Evolutionary conservation across 257 asterid genomes (phyloP).

Genomic region (Fraxinus quadrangulata): DNA sequence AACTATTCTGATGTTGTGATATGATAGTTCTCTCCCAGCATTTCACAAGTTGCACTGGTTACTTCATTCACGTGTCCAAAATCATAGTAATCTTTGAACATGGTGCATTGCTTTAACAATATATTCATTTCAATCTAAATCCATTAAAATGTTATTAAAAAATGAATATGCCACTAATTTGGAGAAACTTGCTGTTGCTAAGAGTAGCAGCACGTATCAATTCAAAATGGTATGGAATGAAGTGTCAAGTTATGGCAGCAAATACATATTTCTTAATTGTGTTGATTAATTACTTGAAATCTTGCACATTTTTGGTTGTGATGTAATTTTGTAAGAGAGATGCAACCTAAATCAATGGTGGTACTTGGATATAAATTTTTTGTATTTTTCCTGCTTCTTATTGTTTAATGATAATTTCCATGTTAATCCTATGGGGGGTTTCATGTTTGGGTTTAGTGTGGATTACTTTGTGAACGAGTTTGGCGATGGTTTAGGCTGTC

Average conservation of each 20-base stretch:
- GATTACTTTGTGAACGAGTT: neutral
- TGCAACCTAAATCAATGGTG: neutral
- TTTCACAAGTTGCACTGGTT: neutral
- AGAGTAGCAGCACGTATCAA: neutral
- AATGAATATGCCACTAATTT: neutral
- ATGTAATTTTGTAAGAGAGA: neutral
- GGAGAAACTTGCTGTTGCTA: slow-evolving; percentile 10
- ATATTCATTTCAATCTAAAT: neutral
- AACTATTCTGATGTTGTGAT: neutral
- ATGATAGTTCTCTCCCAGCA: neutral
- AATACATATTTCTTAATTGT: neutral
- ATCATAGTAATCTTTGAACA: neutral
- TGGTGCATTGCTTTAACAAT: neutral
- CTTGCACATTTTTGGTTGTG: neutral
- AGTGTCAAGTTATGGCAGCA: neutral
- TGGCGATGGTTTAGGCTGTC: neutral
- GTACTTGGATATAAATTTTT: neutral
- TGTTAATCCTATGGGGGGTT: neutral
- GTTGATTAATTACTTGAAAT: neutral
- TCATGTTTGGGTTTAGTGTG: neutral
- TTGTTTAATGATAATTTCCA: neutral
- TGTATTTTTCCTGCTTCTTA: neutral
- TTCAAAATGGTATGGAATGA: neutral
- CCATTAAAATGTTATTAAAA: neutral
- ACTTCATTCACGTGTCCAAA: neutral